Evolutionary conservation across 306 rosid species (phyloP).

Genomic region (Cicer bijugum): DNA sequence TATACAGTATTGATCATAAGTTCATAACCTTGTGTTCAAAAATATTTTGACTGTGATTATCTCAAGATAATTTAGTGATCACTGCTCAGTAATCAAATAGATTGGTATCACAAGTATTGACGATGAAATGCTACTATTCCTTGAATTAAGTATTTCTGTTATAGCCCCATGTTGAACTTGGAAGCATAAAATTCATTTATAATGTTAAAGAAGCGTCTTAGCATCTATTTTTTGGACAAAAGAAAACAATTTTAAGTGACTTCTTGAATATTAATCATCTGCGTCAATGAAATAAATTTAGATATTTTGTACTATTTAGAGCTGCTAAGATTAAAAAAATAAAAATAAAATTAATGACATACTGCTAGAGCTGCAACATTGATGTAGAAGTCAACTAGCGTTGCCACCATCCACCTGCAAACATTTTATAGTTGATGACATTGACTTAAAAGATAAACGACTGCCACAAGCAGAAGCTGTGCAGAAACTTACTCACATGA

Average conservation of each 20-base stretch:
- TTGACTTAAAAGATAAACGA: constrained; percentile 37
- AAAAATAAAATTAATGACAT: constrained; percentile 48
- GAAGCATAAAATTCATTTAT: neutral
- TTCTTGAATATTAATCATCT: constrained; percentile 27
- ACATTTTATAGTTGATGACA: constrained; percentile 40
- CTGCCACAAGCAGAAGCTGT: constrained; percentile 31
- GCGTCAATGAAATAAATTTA: constrained; percentile 27
- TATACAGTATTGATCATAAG: constrained; percentile 30
- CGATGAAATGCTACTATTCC: constrained; percentile 24
- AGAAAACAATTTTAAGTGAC: constrained; percentile 10
- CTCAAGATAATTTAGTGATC: constrained; percentile 8
- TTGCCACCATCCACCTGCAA: constrained; percentile 82
- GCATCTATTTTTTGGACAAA: constrained; percentile 15
- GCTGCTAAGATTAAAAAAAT: constrained; percentile 33
- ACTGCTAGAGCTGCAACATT: constrained; percentile 75
- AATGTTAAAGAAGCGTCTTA: neutral
- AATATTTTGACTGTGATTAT: constrained; percentile 32
- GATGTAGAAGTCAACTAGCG: constrained; percentile 82
- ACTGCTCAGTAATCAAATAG: constrained; percentile 18
- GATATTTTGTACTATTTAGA: constrained; percentile 23
- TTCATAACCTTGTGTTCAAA: neutral
- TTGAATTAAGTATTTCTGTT: neutral
- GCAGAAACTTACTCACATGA: constrained; percentile 19
- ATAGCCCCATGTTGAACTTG: constrained; percentile 27
- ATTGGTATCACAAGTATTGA: constrained; percentile 28